These are phyloP conservation scores for Colletotrichum noveboracense DNA, from an alignment of 2,329 filamentous ascomycete genomes.

Conservation along the genomic window DNA sequence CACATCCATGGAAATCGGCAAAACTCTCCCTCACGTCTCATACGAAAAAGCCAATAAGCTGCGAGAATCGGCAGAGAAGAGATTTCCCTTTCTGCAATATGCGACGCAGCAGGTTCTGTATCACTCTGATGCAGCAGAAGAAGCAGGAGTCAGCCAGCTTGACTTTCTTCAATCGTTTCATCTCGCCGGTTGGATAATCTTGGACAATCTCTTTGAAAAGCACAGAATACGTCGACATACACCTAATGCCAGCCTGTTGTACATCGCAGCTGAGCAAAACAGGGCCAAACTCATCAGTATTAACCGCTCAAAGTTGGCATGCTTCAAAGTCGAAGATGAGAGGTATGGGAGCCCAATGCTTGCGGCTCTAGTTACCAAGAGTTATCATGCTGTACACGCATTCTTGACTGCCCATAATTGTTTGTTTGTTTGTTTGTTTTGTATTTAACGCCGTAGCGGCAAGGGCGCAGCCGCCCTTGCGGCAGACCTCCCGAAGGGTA, in stretches of 20 bases:
- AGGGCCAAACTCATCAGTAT: background rate
- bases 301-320: rapidly evolving
- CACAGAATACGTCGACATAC: background rate
- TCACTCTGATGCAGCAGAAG: rapidly evolving
- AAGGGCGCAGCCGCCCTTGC: too few species aligned
- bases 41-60: rapidly evolving
- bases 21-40: rapidly evolving
- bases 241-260: rapidly evolving
- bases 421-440: too few species aligned
- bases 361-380: rapidly evolving
- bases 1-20: background rate
- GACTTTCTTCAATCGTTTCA: background rate
- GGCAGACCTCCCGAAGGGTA: too few species aligned
- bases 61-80: background rate
- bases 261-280: background rate
- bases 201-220: background rate
- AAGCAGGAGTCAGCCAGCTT: background rate
- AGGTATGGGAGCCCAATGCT: background rate
- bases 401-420: background rate
- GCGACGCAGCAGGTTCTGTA: background rate
- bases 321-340: background rate
- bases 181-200: background rate
- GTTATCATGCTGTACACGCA: background rate
- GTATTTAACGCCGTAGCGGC: too few species aligned
- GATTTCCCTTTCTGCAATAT: background rate